Percentiles rank a stretch among this genome's conserved stretches.
Evolutionary conservation across 768 basidiomycete species (phyloP).

Genomic region (Trametes gibbosa): DNA sequence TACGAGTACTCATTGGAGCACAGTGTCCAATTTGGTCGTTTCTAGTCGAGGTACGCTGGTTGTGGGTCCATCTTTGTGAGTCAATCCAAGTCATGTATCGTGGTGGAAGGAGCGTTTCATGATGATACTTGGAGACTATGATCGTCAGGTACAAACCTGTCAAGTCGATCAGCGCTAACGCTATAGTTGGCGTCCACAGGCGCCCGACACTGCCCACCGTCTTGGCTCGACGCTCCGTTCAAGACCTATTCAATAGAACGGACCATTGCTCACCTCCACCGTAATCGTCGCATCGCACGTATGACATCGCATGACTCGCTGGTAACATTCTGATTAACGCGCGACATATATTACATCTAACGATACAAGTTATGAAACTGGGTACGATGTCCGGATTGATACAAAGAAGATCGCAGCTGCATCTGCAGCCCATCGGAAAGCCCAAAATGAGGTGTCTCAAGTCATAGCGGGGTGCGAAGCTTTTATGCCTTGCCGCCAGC

Average conservation of each 20-base stretch:
- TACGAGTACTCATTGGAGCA: neutral
- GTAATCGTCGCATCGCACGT: neutral
- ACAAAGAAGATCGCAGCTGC: neutral
- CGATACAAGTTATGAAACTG: conserved; percentile 6
- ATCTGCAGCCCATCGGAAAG: conserved; percentile 4
- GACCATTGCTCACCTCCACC: neutral
- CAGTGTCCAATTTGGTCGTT: neutral
- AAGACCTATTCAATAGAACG: neutral
- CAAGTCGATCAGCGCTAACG: neutral
- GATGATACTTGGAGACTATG: neutral
- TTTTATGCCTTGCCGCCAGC: conserved; percentile 36
- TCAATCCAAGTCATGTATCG: conserved; percentile 6
- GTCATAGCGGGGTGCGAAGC: neutral
- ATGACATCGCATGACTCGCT: neutral
- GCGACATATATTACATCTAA: conserved; percentile 8
- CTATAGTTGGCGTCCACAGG: neutral
- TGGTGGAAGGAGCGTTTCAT: neutral
- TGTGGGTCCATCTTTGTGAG: conserved; percentile 11
- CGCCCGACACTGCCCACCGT: too few species aligned
- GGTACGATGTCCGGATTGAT: neutral
- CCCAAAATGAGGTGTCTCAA: neutral
- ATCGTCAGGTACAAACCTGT: neutral
- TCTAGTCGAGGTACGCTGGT: neutral
- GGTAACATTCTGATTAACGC: neutral
- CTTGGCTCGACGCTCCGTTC: neutral